Conservation (phyloP, 192 early-diverging fungal species). For the Umbelopsis sp. region DNA sequence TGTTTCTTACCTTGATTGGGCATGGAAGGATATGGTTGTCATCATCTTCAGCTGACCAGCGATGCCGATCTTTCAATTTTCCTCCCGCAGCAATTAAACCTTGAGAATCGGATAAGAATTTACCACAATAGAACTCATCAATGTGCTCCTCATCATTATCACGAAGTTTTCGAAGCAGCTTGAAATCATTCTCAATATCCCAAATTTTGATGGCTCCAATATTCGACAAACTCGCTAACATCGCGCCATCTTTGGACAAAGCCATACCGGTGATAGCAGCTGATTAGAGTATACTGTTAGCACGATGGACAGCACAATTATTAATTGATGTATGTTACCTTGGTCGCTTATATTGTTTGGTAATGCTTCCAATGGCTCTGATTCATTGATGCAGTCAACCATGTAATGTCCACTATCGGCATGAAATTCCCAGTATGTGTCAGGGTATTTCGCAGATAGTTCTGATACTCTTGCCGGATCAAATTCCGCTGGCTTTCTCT, state of each 20-base stretch:
- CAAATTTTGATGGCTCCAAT: constrained; percentile 76
- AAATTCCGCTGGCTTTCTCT: constrained; percentile 38
- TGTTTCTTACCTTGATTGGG: constrained; percentile 70
- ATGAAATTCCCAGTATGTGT: constrained; percentile 61
- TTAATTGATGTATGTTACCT: constrained; percentile 34
- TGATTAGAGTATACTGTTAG: constrained; percentile 2
- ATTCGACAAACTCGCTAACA: constrained; percentile 88
- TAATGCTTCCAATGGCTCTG: constrained; percentile 69
- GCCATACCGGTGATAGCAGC: constrained; percentile 82
- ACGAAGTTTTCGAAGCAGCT: constrained; percentile 68
- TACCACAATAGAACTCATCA: constrained; percentile 90
- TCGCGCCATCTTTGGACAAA: constrained; percentile 80
- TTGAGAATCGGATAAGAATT: constrained; percentile 55
- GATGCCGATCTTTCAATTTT: constrained; percentile 87
- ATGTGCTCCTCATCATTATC: constrained; percentile 79
- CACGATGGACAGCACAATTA: neutral
- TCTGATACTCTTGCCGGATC: constrained; percentile 56
- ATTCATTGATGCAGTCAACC: constrained; percentile 69
- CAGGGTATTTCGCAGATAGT: constrained; percentile 61
- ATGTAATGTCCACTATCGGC: constrained; percentile 54
- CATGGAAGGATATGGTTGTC: constrained; percentile 96
- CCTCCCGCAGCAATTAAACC: constrained; percentile 74
- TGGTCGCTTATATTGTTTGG: constrained; percentile 74
- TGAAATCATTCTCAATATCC: constrained; percentile 74
- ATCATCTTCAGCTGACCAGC: constrained; percentile 88